phyloP scores from a whole-genome alignment of 805 yeast genomes.

The Geotrichum ghanense region DNA sequence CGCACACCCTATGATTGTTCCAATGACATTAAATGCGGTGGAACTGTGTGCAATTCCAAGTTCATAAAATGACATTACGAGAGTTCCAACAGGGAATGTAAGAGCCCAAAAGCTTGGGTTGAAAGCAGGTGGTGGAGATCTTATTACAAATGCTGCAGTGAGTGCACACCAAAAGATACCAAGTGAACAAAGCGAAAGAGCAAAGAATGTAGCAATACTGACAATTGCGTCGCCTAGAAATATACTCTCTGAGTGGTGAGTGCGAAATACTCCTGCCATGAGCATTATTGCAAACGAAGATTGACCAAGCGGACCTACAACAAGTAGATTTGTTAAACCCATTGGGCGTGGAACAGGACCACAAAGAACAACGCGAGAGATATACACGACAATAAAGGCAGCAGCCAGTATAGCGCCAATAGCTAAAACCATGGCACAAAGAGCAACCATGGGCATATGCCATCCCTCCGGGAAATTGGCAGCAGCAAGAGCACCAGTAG shows the following conservation, averaged over 20 bases:
- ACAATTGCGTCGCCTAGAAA: slow-evolving; percentile 20
- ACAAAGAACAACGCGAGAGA: slow-evolving; percentile 48
- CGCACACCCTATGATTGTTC: slow-evolving; percentile 46
- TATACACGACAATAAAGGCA: slow-evolving; percentile 42
- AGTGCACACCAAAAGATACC: slow-evolving; percentile 48
- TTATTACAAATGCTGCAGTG: slow-evolving; percentile 28
- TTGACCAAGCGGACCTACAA: slow-evolving; percentile 80
- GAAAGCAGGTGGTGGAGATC: slow-evolving; percentile 30
- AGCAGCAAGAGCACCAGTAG: slow-evolving; percentile 53
- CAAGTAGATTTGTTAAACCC: slow-evolving; percentile 56
- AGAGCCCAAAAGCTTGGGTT: slow-evolving; percentile 64
- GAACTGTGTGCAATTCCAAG: slow-evolving; percentile 32
- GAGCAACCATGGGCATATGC: slow-evolving; percentile 40
- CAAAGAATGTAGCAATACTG: slow-evolving; percentile 19
- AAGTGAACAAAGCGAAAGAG: slow-evolving; percentile 37
- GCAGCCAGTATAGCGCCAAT: slow-evolving; percentile 55
- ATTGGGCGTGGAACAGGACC: slow-evolving; percentile 44
- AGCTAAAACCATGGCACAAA: slow-evolving; percentile 53
- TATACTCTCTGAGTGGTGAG: slow-evolving; percentile 19
- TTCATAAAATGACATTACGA: slow-evolving; percentile 49
- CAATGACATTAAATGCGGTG: slow-evolving; percentile 49
- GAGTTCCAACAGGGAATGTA: slow-evolving; percentile 85
- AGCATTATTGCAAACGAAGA: slow-evolving; percentile 59
- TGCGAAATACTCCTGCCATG: slow-evolving; percentile 35
- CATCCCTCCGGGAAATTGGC: slow-evolving; percentile 33